Evolutionary conservation across 129 eudicot species (phyloP).

Genomic region (Logfia minima): DNA sequence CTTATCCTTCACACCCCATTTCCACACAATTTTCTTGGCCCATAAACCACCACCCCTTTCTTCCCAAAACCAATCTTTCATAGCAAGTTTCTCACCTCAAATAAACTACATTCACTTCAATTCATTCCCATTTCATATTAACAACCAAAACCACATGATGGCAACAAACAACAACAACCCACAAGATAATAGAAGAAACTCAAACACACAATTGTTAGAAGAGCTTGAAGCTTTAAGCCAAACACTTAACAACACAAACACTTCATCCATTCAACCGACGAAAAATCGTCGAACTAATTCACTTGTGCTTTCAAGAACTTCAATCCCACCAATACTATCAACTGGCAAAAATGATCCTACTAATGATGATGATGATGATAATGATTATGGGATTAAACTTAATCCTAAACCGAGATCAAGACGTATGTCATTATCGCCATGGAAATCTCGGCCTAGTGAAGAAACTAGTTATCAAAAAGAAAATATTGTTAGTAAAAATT

Average conservation of each 20-base stretch:
- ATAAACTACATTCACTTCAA: not conserved
- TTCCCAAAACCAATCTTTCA: conserved; percentile 27
- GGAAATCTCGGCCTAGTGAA: conserved; percentile 67
- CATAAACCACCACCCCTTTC: conserved; percentile 44
- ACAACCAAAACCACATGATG: conserved; percentile 29
- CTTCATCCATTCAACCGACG: conserved; percentile 31
- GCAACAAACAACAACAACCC: conserved; percentile 41
- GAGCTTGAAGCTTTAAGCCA: conserved; percentile 85
- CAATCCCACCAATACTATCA: conserved; percentile 55
- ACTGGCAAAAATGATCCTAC: conserved; percentile 30
- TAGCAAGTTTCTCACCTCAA: conserved; percentile 52
- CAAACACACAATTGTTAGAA: conserved; percentile 68
- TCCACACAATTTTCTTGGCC: conserved; percentile 62
- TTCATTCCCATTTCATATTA: not conserved
- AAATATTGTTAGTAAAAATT: not conserved
- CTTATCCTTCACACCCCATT: conserved; percentile 40
- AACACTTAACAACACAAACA: conserved; percentile 59
- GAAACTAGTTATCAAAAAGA: conserved; percentile 22
- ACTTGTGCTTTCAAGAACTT: conserved; percentile 66
- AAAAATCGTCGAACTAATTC: conserved; percentile 73
- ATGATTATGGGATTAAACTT: conserved; percentile 27
- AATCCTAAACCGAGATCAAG: conserved; percentile 72
- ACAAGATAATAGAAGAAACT: conserved; percentile 43
- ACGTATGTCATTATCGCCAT: conserved; percentile 87
- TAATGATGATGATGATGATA: conserved; percentile 21